Evolutionary conservation across 306 rosid genomes (phyloP).

Genomic region (Boehmeria nivea): DNA sequence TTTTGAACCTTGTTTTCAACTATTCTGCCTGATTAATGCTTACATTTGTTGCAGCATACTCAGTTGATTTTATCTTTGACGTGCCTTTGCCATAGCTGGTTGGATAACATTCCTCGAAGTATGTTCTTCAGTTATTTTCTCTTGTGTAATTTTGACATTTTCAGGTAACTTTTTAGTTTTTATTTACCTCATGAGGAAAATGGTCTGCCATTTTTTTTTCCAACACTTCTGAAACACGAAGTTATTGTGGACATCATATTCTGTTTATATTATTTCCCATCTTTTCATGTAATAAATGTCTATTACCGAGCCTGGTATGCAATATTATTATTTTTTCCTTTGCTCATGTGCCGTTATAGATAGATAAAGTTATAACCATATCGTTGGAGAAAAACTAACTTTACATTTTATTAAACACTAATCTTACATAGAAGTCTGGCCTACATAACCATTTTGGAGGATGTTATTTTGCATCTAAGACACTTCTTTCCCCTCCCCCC

Average conservation of each 20-base stretch:
- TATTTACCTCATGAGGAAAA: background rate
- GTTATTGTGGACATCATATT: background rate
- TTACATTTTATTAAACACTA: too few species aligned
- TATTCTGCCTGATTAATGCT: background rate
- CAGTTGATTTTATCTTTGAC: conserved; percentile 31
- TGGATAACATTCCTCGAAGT: conserved; percentile 16
- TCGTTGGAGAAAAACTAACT: conserved; percentile 1
- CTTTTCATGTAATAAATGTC: background rate
- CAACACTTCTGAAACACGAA: background rate
- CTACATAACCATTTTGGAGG: background rate
- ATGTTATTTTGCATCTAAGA: too few species aligned
- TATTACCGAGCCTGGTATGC: background rate
- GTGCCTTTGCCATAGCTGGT: conserved; percentile 15
- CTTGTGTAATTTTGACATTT: conserved; percentile 8
- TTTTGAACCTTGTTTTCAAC: background rate
- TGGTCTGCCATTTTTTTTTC: background rate
- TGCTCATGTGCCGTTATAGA: background rate
- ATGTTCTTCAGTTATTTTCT: conserved; percentile 20
- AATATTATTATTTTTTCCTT: background rate
- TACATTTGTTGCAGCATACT: conserved; percentile 40
- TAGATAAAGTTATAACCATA: background rate
- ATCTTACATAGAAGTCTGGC: background rate
- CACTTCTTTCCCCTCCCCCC: too few species aligned
- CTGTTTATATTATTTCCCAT: background rate
- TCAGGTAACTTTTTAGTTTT: background rate